Percentiles rank a stretch among this genome's conserved stretches.
These are phyloP conservation scores for Epichloe uncinata DNA, from an alignment of 2,329 filamentous ascomycete genomes.

Conservation along the genomic window DNA sequence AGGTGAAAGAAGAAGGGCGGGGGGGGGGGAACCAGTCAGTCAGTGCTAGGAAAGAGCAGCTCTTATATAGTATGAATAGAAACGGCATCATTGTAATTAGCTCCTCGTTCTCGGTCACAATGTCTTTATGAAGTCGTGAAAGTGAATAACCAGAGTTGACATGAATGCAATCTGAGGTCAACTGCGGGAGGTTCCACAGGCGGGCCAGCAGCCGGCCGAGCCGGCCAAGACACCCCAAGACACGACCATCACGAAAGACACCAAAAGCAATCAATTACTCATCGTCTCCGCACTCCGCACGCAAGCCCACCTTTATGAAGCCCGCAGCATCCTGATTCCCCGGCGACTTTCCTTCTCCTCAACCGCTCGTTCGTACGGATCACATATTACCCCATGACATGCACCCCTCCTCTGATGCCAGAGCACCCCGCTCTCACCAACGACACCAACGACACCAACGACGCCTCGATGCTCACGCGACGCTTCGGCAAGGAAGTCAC, in stretches of 20 bases:
- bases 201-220: no score
- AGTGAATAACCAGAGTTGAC: no score
- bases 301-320: not conserved
- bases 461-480: conserved; percentile 55
- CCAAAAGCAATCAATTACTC: not conserved
- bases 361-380: no score
- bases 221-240: not conserved
- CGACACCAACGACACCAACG: conserved; percentile 33
- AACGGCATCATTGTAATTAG: not conserved
- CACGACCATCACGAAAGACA: not conserved
- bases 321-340: not conserved
- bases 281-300: not conserved
- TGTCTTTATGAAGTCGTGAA: no score
- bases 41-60: not conserved
- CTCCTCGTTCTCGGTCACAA: no score
- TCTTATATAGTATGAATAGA: not conserved
- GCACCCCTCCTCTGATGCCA: conserved; percentile 23
- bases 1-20: not conserved
- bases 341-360: not conserved
- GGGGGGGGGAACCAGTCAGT: not conserved
- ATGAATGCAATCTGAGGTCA: no score
- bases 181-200: no score
- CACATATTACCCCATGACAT: conserved; percentile 13
- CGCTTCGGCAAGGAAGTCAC: conserved; percentile 69
- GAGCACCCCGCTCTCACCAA: conserved; percentile 30